Conservation (phyloP, 352 stramenopile species). For the Globisporangium heterothallicum region DNA sequence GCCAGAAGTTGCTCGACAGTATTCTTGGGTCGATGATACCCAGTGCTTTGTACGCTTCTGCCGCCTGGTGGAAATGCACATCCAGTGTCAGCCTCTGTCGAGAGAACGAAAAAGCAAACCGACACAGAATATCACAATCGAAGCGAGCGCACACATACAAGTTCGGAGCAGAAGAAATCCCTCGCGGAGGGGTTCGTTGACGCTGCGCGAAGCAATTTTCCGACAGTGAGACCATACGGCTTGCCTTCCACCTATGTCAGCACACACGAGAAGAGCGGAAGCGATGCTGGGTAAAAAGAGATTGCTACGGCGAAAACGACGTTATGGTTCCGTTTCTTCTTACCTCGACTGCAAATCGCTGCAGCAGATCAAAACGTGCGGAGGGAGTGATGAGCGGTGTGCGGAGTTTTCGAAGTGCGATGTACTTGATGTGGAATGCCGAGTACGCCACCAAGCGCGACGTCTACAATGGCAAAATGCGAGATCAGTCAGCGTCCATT, state of each 20-base stretch:
- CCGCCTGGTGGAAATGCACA: constrained; percentile 19
- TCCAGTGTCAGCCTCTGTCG: neutral
- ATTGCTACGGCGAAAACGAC: neutral
- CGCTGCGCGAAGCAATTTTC: constrained; percentile 34
- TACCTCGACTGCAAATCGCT: constrained; percentile 34
- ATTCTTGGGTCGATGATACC: constrained; percentile 33
- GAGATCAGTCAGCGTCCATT: neutral
- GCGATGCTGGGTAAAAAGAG: neutral
- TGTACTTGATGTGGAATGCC: constrained; percentile 41
- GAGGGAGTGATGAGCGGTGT: constrained; percentile 43
- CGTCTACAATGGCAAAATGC: constrained; percentile 6
- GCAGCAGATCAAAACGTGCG: constrained; percentile 42
- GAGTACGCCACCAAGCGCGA: constrained; percentile 32
- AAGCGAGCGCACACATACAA: constrained; percentile 10
- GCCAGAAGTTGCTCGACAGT: constrained; percentile 52
- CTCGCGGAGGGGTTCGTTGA: constrained; percentile 5
- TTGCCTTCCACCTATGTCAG: constrained; percentile 34
- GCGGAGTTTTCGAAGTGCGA: constrained; percentile 38
- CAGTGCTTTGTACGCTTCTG: constrained; percentile 49
- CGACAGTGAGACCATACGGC: constrained; percentile 48
- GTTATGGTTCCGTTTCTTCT: neutral
- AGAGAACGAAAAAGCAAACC: neutral
- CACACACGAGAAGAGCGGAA: no score
- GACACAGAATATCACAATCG: neutral
- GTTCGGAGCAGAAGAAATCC: constrained; percentile 67